A percentile compares a stretch with the other conserved stretches of the same genome.
Conservation (phyloP, 495 filamentous ascomycete species). For the Pyrenopolyporus hunteri region DNA sequence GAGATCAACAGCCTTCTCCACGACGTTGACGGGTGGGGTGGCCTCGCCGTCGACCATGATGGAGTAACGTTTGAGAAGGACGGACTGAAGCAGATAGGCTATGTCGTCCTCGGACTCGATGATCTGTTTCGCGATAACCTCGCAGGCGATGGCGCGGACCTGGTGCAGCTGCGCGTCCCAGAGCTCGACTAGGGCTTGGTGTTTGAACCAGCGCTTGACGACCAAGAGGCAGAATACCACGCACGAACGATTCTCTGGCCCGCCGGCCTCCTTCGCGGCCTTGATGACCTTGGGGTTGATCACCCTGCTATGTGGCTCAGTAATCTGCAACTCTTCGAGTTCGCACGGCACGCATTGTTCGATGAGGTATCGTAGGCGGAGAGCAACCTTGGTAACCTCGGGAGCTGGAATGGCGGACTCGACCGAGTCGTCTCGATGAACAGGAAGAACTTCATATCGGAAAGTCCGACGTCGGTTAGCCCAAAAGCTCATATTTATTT, state of each 20-base stretch:
- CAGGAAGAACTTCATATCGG: conserved; percentile 63
- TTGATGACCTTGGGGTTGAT: conserved; percentile 79
- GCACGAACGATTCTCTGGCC: conserved; percentile 73
- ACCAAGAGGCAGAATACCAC: conserved; percentile 85
- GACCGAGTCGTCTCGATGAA: conserved; percentile 56
- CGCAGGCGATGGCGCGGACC: conserved; percentile 81
- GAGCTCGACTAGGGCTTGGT: conserved; percentile 78
- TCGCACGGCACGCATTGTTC: conserved; percentile 89
- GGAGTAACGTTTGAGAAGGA: conserved; percentile 91
- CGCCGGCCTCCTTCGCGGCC: conserved; percentile 81
- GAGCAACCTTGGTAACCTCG: conserved; percentile 83
- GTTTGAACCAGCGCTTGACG: conserved; percentile 89
- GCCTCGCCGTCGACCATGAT: conserved; percentile 74
- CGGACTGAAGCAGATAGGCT: conserved; percentile 73
- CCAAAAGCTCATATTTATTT: conserved; percentile 10
- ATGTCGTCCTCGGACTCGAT: conserved; percentile 85
- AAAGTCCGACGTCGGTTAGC: conserved; percentile 27
- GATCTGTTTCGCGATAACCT: conserved; percentile 91
- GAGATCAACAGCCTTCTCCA: conserved; percentile 91
- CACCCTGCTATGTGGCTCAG: conserved; percentile 77
- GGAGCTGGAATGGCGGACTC: conserved; percentile 67
- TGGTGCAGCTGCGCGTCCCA: conserved; percentile 90
- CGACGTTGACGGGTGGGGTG: conserved; percentile 77
- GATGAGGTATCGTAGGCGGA: conserved; percentile 89
- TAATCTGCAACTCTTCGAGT: conserved; percentile 73